These are phyloP conservation scores for Meyerozyma athensensis DNA, from an alignment of 1,139 yeast species.

Conservation along the genomic window DNA sequence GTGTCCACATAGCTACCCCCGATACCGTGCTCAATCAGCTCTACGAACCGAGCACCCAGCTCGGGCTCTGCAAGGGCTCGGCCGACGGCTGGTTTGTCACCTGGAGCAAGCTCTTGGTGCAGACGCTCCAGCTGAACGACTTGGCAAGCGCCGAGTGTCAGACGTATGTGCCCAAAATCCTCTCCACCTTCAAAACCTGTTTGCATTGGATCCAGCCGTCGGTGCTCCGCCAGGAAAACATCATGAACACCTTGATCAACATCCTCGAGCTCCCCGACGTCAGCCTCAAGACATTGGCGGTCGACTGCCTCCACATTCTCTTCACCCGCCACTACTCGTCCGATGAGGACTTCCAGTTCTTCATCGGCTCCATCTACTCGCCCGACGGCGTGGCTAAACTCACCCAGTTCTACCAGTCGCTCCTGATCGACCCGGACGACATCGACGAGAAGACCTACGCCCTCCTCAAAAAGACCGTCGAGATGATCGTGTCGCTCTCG, in stretches of 20 bases:
- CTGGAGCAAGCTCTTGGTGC: slow-evolving; percentile 67
- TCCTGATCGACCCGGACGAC: slow-evolving; percentile 66
- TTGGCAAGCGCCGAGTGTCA: slow-evolving; percentile 33
- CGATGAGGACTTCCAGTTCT: slow-evolving; percentile 69
- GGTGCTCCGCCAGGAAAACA: slow-evolving; percentile 62
- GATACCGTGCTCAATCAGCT: slow-evolving; percentile 56
- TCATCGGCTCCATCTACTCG: slow-evolving; percentile 75
- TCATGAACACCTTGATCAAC: slow-evolving; percentile 58
- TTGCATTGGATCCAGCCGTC: slow-evolving; percentile 86
- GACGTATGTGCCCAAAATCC: slow-evolving; percentile 56
- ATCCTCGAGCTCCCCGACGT: slow-evolving; percentile 59
- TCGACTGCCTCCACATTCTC: slow-evolving; percentile 85
- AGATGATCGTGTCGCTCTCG: slow-evolving; percentile 86
- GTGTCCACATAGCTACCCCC: slow-evolving; percentile 80
- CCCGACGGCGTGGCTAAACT: slow-evolving; percentile 68
- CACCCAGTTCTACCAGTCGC: slow-evolving; percentile 56
- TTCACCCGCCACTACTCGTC: slow-evolving; percentile 76
- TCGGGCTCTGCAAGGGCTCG: slow-evolving; percentile 58
- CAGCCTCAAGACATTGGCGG: slow-evolving; percentile 73
- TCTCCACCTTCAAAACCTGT: slow-evolving; percentile 84
- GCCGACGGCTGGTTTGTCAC: slow-evolving; percentile 81
- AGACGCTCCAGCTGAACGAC: slow-evolving; percentile 37
- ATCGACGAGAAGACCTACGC: slow-evolving; percentile 78
- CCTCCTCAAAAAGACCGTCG: slow-evolving; percentile 82
- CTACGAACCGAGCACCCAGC: slow-evolving; percentile 67